Conservation (phyloP, 495 filamentous ascomycete species). For the Ascobolus immersus region DNA sequence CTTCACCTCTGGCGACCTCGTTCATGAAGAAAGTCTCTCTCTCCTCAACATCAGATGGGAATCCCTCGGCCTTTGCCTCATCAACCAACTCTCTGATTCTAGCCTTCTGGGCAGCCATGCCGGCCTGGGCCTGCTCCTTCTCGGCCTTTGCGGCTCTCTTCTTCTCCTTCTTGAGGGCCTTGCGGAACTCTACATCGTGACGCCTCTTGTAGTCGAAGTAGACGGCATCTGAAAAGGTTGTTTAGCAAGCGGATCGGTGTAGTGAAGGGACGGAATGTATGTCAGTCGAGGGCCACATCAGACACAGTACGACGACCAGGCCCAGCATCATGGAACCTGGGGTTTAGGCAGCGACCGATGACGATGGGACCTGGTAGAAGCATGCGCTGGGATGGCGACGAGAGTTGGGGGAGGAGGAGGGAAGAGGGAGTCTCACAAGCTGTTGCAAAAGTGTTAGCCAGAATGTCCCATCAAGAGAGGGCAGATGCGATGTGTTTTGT, state of each 20-base stretch:
- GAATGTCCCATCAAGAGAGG: slow-evolving; percentile 2
- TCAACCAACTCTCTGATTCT: slow-evolving; percentile 44
- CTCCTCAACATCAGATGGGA: slow-evolving; percentile 72
- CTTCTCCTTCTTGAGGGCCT: slow-evolving; percentile 56
- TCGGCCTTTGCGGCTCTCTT: slow-evolving; percentile 45
- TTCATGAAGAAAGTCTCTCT: slow-evolving; percentile 86
- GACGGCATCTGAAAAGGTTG: slow-evolving; percentile 36
- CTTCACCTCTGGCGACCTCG: slow-evolving; percentile 68
- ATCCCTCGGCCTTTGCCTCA: slow-evolving; percentile 64
- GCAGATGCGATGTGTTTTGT: not conserved
- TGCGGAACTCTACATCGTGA: slow-evolving; percentile 64
- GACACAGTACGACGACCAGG: slow-evolving; percentile 3
- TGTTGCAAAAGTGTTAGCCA: slow-evolving; percentile 5
- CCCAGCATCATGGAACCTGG: not conserved
- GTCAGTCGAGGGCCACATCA: too few relatives aligned
- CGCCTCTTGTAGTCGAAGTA: slow-evolving; percentile 93
- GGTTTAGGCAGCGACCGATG: too few relatives aligned
- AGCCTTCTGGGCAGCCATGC: slow-evolving; percentile 41
- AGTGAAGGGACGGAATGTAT: too few relatives aligned
- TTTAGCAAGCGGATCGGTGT: too few relatives aligned
- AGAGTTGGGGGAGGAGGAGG: not conserved
- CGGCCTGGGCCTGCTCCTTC: slow-evolving; percentile 49
- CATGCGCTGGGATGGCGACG: not conserved
- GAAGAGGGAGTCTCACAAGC: slow-evolving; percentile 6
- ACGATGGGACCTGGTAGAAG: too few relatives aligned